Evolutionary conservation across 225 moss, liverwort and hornwort species (phyloP).

Genomic region (Neckera pumila): DNA sequence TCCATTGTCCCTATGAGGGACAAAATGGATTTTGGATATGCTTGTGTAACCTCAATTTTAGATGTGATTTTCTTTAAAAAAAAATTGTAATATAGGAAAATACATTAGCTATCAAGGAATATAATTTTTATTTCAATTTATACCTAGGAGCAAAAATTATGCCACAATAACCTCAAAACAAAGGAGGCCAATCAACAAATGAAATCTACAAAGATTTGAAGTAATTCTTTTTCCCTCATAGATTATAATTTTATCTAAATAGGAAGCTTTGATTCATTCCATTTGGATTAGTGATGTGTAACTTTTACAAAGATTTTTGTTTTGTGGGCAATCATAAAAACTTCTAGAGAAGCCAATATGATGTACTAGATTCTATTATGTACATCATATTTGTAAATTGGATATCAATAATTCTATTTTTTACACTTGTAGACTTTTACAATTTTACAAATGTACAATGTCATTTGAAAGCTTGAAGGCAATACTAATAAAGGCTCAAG

Average conservation of each 20-base stretch:
- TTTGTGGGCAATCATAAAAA: no score
- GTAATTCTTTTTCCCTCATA: no score
- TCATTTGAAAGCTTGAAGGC: not conserved
- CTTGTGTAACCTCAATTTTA: no score
- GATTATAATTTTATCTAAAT: no score
- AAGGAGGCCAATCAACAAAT: no score
- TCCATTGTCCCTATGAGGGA: not conserved
- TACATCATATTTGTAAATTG: not conserved
- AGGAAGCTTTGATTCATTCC: no score
- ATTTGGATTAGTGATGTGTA: no score
- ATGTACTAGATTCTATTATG: no score
- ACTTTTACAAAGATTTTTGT: no score
- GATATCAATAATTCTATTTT: not conserved
- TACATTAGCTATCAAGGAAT: not conserved
- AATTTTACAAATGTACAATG: not conserved
- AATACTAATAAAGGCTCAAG: not conserved
- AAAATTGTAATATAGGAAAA: not conserved
- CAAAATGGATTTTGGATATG: not conserved
- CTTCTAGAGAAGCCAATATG: no score
- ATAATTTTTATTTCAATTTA: not conserved
- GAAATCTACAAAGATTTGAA: no score
- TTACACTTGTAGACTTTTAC: not conserved
- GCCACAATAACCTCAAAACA: no score
- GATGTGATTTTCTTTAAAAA: not conserved
- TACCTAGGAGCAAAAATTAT: rapidly evolving